Percentiles rank a stretch among this genome's conserved stretches.
Evolutionary conservation across 1,139 yeast species (phyloP).

Genomic region (Saccharomycopsis hybrid): DNA sequence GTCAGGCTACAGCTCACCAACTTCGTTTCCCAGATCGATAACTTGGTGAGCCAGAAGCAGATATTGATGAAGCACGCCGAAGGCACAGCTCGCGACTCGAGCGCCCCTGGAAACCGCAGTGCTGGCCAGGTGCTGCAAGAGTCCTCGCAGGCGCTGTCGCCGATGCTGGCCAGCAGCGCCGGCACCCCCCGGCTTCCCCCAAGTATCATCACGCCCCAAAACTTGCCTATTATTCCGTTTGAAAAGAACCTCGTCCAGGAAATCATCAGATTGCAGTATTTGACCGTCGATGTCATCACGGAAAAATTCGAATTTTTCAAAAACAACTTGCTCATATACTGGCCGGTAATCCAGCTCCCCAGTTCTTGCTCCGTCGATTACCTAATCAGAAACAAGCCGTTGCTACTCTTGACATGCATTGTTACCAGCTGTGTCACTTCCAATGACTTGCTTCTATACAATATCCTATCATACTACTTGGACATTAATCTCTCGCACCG

Average conservation of each 20-base stretch:
- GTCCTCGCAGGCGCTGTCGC: no score
- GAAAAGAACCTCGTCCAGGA: slow-evolving; percentile 39
- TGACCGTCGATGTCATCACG: slow-evolving; percentile 29
- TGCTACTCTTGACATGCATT: slow-evolving; percentile 40
- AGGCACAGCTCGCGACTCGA: background rate
- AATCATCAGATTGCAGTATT: slow-evolving; percentile 31
- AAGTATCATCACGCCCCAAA: slow-evolving; percentile 16
- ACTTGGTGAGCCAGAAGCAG: slow-evolving; percentile 15
- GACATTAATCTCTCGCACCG: slow-evolving; percentile 41
- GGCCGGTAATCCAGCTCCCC: slow-evolving; percentile 44
- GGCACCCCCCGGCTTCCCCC: slow-evolving; percentile 7
- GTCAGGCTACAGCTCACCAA: slow-evolving; percentile 16
- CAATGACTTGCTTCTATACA: slow-evolving; percentile 34
- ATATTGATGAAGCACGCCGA: background rate
- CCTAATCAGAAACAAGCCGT: slow-evolving; percentile 37
- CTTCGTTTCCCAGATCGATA: slow-evolving; percentile 19
- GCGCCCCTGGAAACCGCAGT: no score
- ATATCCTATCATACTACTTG: slow-evolving; percentile 38
- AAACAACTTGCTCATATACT: slow-evolving; percentile 36
- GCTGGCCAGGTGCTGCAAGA: no score
- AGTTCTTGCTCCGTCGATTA: slow-evolving; percentile 33
- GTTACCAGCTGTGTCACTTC: slow-evolving; percentile 44
- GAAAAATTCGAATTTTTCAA: slow-evolving; percentile 34
- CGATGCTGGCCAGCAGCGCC: background rate
- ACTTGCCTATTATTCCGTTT: slow-evolving; percentile 36